These are phyloP conservation scores for Cercis canadensis DNA, from an alignment of 306 rosid species.

Conservation along the genomic window DNA sequence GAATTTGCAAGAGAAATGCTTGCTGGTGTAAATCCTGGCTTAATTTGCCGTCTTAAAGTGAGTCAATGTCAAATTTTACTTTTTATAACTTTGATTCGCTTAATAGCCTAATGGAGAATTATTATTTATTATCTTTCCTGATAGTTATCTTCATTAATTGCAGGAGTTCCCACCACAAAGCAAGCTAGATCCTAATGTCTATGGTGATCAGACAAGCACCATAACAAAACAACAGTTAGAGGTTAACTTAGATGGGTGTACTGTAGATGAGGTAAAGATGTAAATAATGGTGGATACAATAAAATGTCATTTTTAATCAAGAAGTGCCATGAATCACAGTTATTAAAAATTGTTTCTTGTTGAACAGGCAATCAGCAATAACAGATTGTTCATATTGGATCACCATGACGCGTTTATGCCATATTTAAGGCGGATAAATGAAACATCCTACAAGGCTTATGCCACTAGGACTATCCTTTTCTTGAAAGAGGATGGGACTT, in stretches of 20 bases:
- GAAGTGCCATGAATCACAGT: neutral
- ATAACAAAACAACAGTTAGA: slow-evolving; percentile 53
- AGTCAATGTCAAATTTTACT: neutral
- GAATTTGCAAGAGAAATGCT: slow-evolving; percentile 93
- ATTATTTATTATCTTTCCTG: neutral
- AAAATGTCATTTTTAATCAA: no score
- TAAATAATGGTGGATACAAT: no score
- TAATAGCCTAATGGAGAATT: neutral
- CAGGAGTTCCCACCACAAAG: slow-evolving; percentile 84
- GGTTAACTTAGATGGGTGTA: slow-evolving; percentile 55
- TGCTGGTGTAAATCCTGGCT: slow-evolving; percentile 81
- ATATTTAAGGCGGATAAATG: slow-evolving; percentile 60
- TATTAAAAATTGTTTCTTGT: slow-evolving; percentile 1
- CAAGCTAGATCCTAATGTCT: slow-evolving; percentile 56
- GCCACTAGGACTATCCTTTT: slow-evolving; percentile 79
- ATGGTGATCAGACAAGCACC: slow-evolving; percentile 79
- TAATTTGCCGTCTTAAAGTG: slow-evolving; percentile 70
- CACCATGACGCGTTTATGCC: slow-evolving; percentile 83
- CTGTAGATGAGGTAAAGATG: slow-evolving; percentile 58
- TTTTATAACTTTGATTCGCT: neutral
- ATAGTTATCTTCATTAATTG: slow-evolving; percentile 23
- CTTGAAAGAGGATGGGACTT: slow-evolving; percentile 59
- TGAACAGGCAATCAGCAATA: slow-evolving; percentile 60
- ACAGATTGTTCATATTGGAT: slow-evolving; percentile 62
- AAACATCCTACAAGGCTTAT: slow-evolving; percentile 60